phyloP scores from a whole-genome alignment of 306 rosid genomes.

The Gastrolobium bilobum region DNA sequence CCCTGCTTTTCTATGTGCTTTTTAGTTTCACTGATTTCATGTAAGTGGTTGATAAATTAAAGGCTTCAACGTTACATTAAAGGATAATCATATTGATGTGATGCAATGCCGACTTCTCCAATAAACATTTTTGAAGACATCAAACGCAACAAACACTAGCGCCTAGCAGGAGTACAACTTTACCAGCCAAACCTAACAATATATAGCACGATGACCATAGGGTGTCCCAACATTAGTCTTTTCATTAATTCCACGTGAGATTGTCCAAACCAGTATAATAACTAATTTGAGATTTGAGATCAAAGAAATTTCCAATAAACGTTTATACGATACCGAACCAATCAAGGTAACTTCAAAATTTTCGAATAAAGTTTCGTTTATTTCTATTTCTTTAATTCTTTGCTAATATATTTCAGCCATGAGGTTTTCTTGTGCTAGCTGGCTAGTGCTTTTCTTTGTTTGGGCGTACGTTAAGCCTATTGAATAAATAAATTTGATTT shows the following conservation, averaged over 20 bases:
- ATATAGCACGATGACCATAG: background rate
- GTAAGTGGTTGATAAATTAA: constrained; percentile 9
- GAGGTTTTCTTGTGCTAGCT: background rate
- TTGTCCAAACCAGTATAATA: background rate
- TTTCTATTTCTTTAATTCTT: background rate
- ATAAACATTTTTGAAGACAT: background rate
- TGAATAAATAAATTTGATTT: too few relatives aligned
- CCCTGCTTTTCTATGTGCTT: background rate
- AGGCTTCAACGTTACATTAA: constrained; percentile 1
- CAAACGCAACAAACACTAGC: background rate
- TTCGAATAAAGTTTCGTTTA: background rate
- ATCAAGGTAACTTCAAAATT: background rate
- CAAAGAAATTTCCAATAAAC: background rate
- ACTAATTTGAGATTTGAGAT: background rate
- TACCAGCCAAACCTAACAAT: constrained; percentile 42
- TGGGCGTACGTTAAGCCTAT: background rate
- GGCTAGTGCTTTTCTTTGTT: background rate
- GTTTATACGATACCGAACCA: background rate
- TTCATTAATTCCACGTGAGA: background rate
- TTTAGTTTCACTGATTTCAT: background rate
- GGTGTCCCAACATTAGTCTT: background rate
- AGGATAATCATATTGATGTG: constrained; percentile 36
- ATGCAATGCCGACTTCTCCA: constrained; percentile 17
- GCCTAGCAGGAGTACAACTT: background rate
- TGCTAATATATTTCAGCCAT: background rate